Base-by-base conservation (phyloP, 2,329 filamentous ascomycete genomes). In the Podosphaera fusca region DNA sequence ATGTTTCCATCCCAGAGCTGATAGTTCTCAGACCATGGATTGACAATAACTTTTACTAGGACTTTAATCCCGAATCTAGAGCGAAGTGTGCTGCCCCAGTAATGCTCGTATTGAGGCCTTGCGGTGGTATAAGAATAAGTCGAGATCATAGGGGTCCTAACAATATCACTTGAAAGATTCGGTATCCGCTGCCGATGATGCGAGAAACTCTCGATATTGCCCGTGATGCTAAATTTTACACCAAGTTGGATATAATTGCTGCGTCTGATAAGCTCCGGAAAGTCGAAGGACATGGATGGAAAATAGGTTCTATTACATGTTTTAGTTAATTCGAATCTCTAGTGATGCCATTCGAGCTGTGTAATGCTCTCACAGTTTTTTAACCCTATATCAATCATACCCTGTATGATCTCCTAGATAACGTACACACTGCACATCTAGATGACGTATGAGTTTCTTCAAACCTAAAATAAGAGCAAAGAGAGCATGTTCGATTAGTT, bases 381-480 rank as follows among this genome's bases (percentile, higher is more conserved):
- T n/a, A 36, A 29, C 8, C 12, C 10, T 57, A 57, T 42, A 59
- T 59, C 29, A 59, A 59, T 46, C 34, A 59, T 50, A 21, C 21
- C 33, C 51, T 29, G 6, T 33, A 35, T 29, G 40, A 55, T 50
- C 50, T 45, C 9, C 45, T 59, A n/a, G 29, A 57, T 40, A 14
- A 38, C 3, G 47, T 49, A 45, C 55, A 30, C 30, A 55, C 47
- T 6, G 34, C 35, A 12, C 31, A 31, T 4, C 2, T 50, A 29
- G 2, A 50, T 31, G 47, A 50, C 21, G 47, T 30, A 9, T 12
- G 57, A 57, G 57, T 59, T 6, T 59, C 55, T 31, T 57, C 12
- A 10, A 21, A 55, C 10, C 52, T 33, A 5, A 3, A 12, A 21
- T 5, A 35, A 31, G 36, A 57, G 5, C 46, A 59, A 46, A 21